Conservation (phyloP, 2,329 filamentous ascomycete genomes). For the Penicillium polonicum region DNA sequence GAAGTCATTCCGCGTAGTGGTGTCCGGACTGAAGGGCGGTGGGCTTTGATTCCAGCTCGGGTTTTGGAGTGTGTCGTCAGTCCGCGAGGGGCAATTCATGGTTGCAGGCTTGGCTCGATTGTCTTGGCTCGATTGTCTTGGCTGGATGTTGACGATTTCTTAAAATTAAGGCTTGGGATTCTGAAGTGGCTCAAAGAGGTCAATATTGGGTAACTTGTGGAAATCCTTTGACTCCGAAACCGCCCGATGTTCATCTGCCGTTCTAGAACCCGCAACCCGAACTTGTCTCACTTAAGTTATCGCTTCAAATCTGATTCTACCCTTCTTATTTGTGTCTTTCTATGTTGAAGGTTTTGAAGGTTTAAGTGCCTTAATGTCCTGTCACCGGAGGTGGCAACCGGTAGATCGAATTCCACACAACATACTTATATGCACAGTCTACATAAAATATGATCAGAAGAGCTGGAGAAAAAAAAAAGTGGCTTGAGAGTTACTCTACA, state of each 20-base stretch:
- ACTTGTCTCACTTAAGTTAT: background rate
- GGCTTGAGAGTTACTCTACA: background rate
- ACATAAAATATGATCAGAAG: constrained; percentile 3
- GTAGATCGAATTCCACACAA: background rate
- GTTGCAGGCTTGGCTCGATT: background rate
- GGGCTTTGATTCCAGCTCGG: constrained; percentile 63
- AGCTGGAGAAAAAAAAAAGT: background rate
- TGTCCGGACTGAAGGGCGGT: constrained; percentile 55
- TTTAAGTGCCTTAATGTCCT: background rate
- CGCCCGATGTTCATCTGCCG: constrained; percentile 21
- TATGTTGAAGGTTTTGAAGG: background rate
- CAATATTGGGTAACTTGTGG: constrained; percentile 9
- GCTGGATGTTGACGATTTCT: background rate
- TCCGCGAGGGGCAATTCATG: constrained; percentile 67
- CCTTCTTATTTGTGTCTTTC: background rate
- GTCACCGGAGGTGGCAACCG: background rate
- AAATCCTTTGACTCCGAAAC: constrained; percentile 18
- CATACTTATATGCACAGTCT: background rate
- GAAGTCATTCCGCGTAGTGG: constrained; percentile 62
- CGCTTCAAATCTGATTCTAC: background rate
- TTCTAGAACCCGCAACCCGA: background rate
- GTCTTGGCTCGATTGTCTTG: background rate
- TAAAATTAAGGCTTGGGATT: background rate
- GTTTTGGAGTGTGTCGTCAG: constrained; percentile 54
- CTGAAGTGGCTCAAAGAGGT: background rate